These are phyloP conservation scores for Clavispora fructus DNA, from an alignment of 805 yeast species.

Conservation along the genomic window DNA sequence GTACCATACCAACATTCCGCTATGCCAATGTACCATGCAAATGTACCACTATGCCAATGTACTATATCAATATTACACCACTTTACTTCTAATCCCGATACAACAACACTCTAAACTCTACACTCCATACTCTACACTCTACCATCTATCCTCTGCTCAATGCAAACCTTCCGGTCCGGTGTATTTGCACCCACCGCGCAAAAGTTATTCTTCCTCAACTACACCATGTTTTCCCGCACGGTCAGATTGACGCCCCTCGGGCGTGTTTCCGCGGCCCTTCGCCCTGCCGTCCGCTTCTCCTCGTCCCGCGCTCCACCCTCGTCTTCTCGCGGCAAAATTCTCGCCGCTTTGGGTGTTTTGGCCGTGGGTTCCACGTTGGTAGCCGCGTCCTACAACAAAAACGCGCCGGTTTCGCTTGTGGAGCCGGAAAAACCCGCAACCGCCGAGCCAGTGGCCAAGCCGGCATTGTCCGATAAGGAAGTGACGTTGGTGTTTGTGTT, in stretches of 20 bases:
- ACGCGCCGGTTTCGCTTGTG: constrained; percentile 38
- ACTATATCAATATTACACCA: too few relatives aligned
- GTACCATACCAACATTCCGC: too few relatives aligned
- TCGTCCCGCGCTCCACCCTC: constrained; percentile 8
- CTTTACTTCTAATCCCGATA: too few relatives aligned
- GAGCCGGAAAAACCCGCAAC: constrained; percentile 27
- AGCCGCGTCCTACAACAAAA: constrained; percentile 39
- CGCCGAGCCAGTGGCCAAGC: neutral
- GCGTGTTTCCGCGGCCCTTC: neutral
- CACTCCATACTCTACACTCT: too few relatives aligned
- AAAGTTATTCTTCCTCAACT: neutral
- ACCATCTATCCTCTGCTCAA: too few relatives aligned
- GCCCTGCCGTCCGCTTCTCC: constrained; percentile 5
- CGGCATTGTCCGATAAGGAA: constrained; percentile 58
- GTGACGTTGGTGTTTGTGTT: constrained; percentile 82
- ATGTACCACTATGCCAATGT: too few relatives aligned
- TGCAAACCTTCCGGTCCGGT: too few relatives aligned
- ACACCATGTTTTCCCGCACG: neutral
- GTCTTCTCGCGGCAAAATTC: constrained; percentile 19
- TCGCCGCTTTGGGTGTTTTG: constrained; percentile 36
- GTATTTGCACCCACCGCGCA: neutral
- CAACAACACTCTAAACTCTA: too few relatives aligned
- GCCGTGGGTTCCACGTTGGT: constrained; percentile 48
- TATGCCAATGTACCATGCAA: too few relatives aligned
- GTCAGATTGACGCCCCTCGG: neutral